Percentiles rank a stretch among this genome's conserved stretches.
Evolutionary conservation across 1,284 basidiomycete genomes (phyloP).

Genomic region (Prillingera fragicola): DNA sequence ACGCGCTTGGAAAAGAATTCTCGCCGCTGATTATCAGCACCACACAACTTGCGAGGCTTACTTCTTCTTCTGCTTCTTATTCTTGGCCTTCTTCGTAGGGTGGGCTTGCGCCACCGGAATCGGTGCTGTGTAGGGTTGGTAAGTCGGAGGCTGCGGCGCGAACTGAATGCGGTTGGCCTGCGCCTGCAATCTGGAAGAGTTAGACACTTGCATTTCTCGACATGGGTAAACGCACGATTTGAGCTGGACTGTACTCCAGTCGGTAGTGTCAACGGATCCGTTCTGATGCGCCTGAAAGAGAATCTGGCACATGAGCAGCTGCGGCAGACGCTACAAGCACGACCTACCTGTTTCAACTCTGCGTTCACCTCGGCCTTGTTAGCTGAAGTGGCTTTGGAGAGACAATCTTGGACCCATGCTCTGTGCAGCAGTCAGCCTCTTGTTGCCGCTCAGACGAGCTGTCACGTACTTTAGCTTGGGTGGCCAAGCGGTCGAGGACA

Average conservation of each 20-base stretch:
- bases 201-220: too few species aligned
- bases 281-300: conserved; percentile 45
- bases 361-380: conserved; percentile 46
- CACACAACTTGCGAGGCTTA: conserved; percentile 9
- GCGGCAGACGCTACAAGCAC: background rate
- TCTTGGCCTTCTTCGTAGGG: conserved; percentile 18
- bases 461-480: conserved; percentile 37
- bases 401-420: conserved; percentile 44
- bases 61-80: conserved; percentile 41
- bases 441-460: background rate
- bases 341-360: conserved; percentile 45
- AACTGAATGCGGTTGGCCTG: conserved; percentile 26
- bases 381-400: conserved; percentile 40
- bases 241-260: conserved; percentile 45
- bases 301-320: conserved; percentile 23
- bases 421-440: conserved; percentile 21
- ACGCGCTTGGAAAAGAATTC: conserved; percentile 1
- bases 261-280: conserved; percentile 41
- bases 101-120: background rate
- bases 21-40: conserved; percentile 12
- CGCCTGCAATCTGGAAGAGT: conserved; percentile 33
- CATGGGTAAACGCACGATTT: conserved; percentile 29
- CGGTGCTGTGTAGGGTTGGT: background rate
- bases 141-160: conserved; percentile 6
- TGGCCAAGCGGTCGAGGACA: conserved; percentile 36